These are phyloP conservation scores for Flueggea neowawraea DNA, from an alignment of 441 rosid genomes.

Conservation along the genomic window DNA sequence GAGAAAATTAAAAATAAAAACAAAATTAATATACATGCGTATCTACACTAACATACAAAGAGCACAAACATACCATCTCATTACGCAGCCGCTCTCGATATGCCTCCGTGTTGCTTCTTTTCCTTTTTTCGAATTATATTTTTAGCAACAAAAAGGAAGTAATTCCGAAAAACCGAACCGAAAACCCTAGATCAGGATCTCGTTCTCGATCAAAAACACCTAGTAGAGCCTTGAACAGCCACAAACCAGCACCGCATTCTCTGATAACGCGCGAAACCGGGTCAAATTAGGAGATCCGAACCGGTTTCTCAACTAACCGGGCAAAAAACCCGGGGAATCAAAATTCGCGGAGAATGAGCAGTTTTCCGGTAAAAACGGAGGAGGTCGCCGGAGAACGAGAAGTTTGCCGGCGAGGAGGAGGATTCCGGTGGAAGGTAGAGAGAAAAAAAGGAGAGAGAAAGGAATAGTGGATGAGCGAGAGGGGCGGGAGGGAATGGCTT, in stretches of 20 bases:
- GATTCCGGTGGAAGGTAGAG: conserved; percentile 38
- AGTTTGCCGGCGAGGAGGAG: conserved; percentile 30
- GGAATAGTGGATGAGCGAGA: conserved; percentile 14
- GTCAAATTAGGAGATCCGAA: conserved; percentile 66
- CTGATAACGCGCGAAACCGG: conserved; percentile 28
- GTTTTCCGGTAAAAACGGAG: conserved; percentile 23
- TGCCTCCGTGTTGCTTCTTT: conserved; percentile 55
- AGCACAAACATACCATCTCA: conserved; percentile 70
- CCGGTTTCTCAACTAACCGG: conserved; percentile 18
- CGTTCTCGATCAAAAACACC: conserved; percentile 2
- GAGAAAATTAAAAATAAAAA: neutral
- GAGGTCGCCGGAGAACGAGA: conserved; percentile 10
- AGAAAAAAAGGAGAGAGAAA: conserved; percentile 22
- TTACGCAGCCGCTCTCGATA: conserved; percentile 49
- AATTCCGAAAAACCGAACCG: conserved; percentile 14
- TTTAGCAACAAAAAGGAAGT: neutral
- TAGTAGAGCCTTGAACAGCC: too few species aligned
- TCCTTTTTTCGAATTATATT: too few species aligned
- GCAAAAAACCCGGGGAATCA: conserved; percentile 7
- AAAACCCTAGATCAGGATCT: conserved; percentile 88
- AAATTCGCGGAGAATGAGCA: conserved; percentile 5
- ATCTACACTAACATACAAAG: too few species aligned
- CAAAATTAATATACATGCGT: too few species aligned
- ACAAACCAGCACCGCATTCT: conserved; percentile 59
- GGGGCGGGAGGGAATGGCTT: conserved; percentile 38